Evolutionary conservation across 129 eudicot species (phyloP), one percentile per base, ranked within the genome.

Genomic region (Deinandra increscens): DNA sequence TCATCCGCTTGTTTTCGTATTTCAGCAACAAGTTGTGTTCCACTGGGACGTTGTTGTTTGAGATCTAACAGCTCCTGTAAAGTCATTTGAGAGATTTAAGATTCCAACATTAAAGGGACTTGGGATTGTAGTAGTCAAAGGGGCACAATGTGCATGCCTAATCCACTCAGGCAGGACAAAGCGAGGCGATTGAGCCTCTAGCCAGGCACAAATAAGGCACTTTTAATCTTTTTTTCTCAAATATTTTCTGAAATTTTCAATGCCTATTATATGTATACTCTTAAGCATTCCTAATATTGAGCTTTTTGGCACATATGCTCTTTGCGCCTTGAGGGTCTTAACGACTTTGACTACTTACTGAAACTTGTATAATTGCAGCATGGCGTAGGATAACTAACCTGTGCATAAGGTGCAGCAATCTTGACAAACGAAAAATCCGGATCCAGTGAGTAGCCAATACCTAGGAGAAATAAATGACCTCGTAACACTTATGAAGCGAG

Each of bases 371-470:
- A 12, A 36, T 11, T 66, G 22, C 36, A 69, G 37, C 64, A 71
- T 17, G 23, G n/a, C 53, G 7, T 18, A 75, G 51, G 41, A 75
- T 71, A 73, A 60, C 26, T 70, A 60, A 93, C 97, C 90, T 93
- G 93, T 48, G 99, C 99, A 60, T 89, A 93, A 36, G 99, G 99
- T 19, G 99, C 99, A 70, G 99, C 99, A 72, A 93, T 82, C 69
- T 93, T 93, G 5, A 80, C 83, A 13, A 93, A 93, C 17, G 97
- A 89, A 80, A 93, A 93, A 59, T 93, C 83, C 42, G 99, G 95
- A 81, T 89, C 95, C 23, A 93, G 85, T 15, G 75, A 71, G 60
- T 89, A 81, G 53, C 97, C 99, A 69, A 93, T 88, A 36, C 99
- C 98, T 93, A 56, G n/a, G 60, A 62, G 68, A 64, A 18, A 50